Base-by-base conservation (phyloP, 371 early-diverging fungal species). In the Syncephalastrum sp. region DNA sequence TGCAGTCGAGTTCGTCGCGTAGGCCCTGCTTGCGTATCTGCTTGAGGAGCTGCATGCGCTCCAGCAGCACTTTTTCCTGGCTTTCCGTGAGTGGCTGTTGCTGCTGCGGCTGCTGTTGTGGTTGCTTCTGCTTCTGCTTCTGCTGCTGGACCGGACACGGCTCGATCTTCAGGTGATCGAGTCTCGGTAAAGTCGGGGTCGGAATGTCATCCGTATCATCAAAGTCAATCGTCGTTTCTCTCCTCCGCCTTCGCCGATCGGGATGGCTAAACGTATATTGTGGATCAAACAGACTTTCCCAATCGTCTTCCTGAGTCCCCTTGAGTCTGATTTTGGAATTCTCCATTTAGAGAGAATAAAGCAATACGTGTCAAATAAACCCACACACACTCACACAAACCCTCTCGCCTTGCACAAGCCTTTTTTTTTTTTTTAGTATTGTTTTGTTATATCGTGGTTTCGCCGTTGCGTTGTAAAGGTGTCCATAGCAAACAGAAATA, bases 271-370 rank as follows among this genome's bases (percentile, higher is more conserved):
- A 38, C 14, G 60, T 54, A 24, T 44, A 63, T 16, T 57, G 63
- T 10, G 63, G 58, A 15, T 57, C 58, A 45, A 63, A 63, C 48
- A 57, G 51, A 24, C 49, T 55, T 43, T 63, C 63, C 63, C 63
- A 63, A 17, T 60, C 60, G 17, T 56, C 57, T 33, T 33, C 10
- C 10, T 33, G 38, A 33, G 38, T 10, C 38, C 38, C 38, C 8
- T 33, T 33, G 10, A 33, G 38, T 33, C 38, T 33, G 38, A 8
- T 33, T 33, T 33, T 33, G 10, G 38, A 8, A 33, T 33, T 33
- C 38, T 33, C 38, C 38, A 33, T 33, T 33, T 33, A 33, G 38
- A 33, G 38, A 33, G 38, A 33, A 33, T 33, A 33, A 33, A 33
- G 38, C 38, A 33, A 33, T 5, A 33, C 8, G 10, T 12, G 38